Percentiles rank a stretch among this genome's conserved stretches.
Conservation (phyloP, 2,329 filamentous ascomycete species). For the Geosmithia flava region DNA sequence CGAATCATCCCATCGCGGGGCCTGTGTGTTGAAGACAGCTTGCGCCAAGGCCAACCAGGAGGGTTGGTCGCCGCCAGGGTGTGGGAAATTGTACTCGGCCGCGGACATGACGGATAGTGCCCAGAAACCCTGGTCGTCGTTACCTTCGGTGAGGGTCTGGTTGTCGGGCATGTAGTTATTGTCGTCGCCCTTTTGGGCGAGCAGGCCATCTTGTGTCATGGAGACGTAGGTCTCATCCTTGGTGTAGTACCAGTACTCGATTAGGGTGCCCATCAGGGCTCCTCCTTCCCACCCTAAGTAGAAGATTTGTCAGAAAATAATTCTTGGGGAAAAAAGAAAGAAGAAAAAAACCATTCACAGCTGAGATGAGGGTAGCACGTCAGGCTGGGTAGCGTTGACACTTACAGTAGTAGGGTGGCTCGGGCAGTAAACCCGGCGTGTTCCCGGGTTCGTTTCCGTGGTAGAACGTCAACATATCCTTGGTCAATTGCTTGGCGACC, state of each 20-base stretch:
- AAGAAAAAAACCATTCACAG: neutral
- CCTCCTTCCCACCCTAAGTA: constrained; percentile 57
- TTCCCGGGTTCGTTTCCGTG: constrained; percentile 35
- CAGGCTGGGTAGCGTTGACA: neutral
- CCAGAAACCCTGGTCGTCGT: constrained; percentile 70
- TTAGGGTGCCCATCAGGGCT: constrained; percentile 56
- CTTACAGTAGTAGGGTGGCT: constrained; percentile 44
- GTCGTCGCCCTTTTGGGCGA: constrained; percentile 62
- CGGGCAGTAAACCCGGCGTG: constrained; percentile 36
- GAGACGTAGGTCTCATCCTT: constrained; percentile 61
- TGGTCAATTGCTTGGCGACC: constrained; percentile 35
- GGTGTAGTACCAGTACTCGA: constrained; percentile 82
- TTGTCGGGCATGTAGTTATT: constrained; percentile 69
- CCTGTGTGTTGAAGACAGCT: constrained; percentile 72
- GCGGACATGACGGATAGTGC: constrained; percentile 58
- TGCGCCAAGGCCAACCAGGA: constrained; percentile 63
- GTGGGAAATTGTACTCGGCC: constrained; percentile 54
- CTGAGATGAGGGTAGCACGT: neutral
- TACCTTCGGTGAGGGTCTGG: constrained; percentile 56
- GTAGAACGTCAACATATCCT: constrained; percentile 32
- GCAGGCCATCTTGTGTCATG: constrained; percentile 52
- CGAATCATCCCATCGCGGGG: constrained; percentile 55
- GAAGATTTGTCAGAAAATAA: neutral
- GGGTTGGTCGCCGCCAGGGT: constrained; percentile 40
- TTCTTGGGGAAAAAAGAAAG: neutral